These are phyloP conservation scores for Coemansia sp. DNA, from an alignment of 192 early-diverging fungal species.

Conservation along the genomic window DNA sequence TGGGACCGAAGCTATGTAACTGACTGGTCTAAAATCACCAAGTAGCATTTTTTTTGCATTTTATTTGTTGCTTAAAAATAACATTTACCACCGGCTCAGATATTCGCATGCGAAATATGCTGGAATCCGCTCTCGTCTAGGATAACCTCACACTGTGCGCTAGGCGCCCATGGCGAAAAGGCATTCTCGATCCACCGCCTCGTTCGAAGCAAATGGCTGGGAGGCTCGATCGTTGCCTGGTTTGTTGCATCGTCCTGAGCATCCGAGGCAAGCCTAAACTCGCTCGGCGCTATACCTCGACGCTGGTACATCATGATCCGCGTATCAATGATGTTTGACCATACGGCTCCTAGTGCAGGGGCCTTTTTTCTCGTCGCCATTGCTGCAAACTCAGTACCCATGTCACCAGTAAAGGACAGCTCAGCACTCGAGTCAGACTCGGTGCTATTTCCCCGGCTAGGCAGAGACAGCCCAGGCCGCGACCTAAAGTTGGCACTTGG, in stretches of 20 bases:
- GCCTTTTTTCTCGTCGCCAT: conserved; percentile 48
- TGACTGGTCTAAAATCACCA: conserved; percentile 1
- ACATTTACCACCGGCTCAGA: not conserved
- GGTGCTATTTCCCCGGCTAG: not conserved
- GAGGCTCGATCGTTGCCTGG: not conserved
- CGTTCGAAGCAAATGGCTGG: conserved; percentile 24
- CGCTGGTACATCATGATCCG: conserved; percentile 62
- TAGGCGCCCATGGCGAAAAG: conserved; percentile 44
- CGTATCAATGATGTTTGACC: conserved; percentile 75
- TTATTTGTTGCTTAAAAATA: not conserved
- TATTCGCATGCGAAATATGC: not conserved
- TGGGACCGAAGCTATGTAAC: conserved; percentile 39
- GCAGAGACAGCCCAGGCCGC: not conserved
- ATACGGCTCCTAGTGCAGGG: conserved; percentile 71
- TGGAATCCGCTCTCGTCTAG: conserved; percentile 37
- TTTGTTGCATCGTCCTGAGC: not conserved
- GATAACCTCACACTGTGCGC: conserved; percentile 40
- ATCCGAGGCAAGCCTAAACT: conserved; percentile 1
- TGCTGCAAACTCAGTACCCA: conserved; percentile 11
- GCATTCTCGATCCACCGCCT: conserved; percentile 44
- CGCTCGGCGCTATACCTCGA: conserved; percentile 19
- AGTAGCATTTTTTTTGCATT: not conserved
- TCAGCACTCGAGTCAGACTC: conserved; percentile 14
- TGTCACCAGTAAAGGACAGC: conserved; percentile 24
- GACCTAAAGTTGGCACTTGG: not conserved